Percentiles rank a stretch among this genome's conserved stretches.
phyloP scores from a whole-genome alignment of 345 rosid species.

The Hibiscus syriacus region DNA sequence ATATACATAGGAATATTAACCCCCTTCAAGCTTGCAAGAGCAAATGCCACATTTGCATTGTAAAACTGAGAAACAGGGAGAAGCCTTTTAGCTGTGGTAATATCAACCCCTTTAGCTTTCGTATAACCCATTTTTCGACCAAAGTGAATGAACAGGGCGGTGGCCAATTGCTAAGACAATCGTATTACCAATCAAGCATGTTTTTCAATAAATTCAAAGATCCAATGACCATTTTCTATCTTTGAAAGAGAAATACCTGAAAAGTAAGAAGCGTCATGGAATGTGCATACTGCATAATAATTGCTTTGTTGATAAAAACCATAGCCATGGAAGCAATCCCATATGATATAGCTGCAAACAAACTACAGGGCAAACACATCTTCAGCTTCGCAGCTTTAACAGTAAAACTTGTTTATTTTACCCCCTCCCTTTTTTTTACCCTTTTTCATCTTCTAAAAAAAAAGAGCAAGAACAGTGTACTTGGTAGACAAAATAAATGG shows the following conservation, averaged over 20 bases:
- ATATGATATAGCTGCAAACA: constrained; percentile 75
- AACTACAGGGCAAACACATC: constrained; percentile 35
- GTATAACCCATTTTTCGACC: constrained; percentile 66
- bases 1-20: constrained; percentile 98
- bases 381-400: not conserved
- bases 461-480: not conserved
- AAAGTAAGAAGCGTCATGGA: constrained; percentile 86
- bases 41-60: constrained; percentile 95
- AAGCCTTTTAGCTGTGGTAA: constrained; percentile 65
- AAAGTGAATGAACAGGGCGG: constrained; percentile 70
- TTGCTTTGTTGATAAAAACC: constrained; percentile 96
- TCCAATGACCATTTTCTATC: not conserved
- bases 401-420: not conserved
- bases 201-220: not conserved
- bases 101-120: constrained; percentile 48
- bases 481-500: constrained; percentile 1
- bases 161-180: constrained; percentile 71
- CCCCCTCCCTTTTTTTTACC: too few relatives aligned
- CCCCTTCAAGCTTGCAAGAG: constrained; percentile 96
- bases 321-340: constrained; percentile 95
- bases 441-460: not conserved
- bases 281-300: constrained; percentile 72
- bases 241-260: constrained; percentile 41
- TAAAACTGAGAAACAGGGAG: constrained; percentile 80
- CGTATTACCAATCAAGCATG: not conserved